phyloP scores from a whole-genome alignment of 805 yeast species.

The Yarrowia porcina region DNA sequence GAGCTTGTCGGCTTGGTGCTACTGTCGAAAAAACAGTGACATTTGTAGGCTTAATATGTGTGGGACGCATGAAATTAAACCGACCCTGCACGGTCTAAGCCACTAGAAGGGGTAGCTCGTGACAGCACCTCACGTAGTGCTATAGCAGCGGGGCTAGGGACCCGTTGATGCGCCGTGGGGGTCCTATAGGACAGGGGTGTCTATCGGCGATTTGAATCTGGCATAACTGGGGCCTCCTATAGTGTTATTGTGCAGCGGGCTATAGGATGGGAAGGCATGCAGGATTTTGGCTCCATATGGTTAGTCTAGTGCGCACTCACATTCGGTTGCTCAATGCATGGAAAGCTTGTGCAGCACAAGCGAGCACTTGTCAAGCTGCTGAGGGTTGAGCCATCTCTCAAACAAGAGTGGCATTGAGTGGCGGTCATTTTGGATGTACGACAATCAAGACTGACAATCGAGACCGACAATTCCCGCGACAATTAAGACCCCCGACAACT shows the following conservation, averaged over 20 bases:
- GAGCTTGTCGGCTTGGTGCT: not conserved
- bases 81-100: conserved; percentile 17
- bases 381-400: not conserved
- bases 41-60: not conserved
- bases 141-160: too few relatives aligned
- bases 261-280: not conserved
- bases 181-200: not conserved
- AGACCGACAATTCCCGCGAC: not conserved
- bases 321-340: conserved; percentile 20
- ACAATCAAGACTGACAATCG: too few relatives aligned
- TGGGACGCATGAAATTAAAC: conserved; percentile 10
- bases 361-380: not conserved
- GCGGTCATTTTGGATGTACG: not conserved
- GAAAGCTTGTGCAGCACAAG: conserved; percentile 20
- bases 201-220: not conserved
- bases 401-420: not conserved
- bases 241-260: not conserved
- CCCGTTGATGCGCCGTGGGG: too few relatives aligned
- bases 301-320: conserved; percentile 18
- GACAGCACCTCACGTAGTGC: not conserved
- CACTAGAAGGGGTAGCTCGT: conserved; percentile 2
- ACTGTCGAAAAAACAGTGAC: not conserved
- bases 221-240: not conserved
- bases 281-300: conserved; percentile 16
- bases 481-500: too few relatives aligned